Evolutionary conservation across 1,284 basidiomycete species (phyloP).

Genomic region (Omphalotus olearius): DNA sequence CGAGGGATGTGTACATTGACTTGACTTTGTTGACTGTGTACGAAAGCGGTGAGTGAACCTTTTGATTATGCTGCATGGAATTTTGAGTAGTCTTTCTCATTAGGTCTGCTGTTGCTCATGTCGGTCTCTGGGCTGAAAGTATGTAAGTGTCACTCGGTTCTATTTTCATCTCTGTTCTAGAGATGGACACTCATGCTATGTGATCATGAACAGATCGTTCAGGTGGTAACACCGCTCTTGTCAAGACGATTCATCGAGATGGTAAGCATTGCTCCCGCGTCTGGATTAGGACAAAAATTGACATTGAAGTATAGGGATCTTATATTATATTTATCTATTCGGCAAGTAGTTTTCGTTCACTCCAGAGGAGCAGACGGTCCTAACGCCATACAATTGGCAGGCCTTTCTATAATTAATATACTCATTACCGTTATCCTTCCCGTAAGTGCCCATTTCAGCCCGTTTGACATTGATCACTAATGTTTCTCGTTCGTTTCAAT

Average conservation of each 20-base stretch:
- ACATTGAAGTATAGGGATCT: background rate
- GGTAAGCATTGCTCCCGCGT: background rate
- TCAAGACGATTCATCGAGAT: background rate
- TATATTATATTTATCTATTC: background rate
- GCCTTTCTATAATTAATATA: background rate
- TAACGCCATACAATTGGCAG: background rate
- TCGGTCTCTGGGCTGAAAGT: background rate
- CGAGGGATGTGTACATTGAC: background rate
- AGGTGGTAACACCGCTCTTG: background rate
- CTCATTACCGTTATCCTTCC: background rate
- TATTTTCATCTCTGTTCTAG: background rate
- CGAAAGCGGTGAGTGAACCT: constrained; percentile 1
- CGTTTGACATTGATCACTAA: too few relatives aligned
- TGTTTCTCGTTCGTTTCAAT: too few relatives aligned
- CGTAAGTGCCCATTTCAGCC: too few relatives aligned
- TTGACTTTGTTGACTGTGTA: constrained; percentile 3
- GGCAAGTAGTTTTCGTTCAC: background rate
- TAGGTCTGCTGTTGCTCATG: constrained; percentile 3
- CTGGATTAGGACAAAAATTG: background rate
- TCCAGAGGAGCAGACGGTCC: background rate
- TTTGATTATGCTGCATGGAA: background rate
- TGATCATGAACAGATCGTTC: background rate
- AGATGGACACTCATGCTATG: background rate
- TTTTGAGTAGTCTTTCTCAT: background rate
- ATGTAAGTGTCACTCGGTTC: background rate